phyloP scores from a whole-genome alignment of 2,329 filamentous ascomycete genomes.

The Penicillium verrucosum region DNA sequence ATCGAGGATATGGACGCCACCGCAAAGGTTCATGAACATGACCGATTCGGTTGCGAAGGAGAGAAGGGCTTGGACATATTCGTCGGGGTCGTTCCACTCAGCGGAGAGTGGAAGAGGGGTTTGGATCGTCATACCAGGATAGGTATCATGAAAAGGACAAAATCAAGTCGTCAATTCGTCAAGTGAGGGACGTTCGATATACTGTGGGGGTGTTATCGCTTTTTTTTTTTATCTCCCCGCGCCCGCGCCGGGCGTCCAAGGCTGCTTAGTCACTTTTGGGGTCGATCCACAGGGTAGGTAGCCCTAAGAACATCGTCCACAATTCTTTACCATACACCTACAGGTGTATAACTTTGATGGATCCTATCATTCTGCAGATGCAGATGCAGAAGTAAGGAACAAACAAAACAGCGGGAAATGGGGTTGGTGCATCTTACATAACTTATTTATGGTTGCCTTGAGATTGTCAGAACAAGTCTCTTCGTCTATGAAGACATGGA shows the following conservation, averaged over 20 bases:
- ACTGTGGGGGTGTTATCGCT: slow-evolving; percentile 19
- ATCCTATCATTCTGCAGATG: no score
- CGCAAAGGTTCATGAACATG: slow-evolving; percentile 79
- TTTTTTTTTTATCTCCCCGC: slow-evolving; percentile 15
- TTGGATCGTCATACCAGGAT: slow-evolving; percentile 47
- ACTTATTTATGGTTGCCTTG: no score
- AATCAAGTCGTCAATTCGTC: background rate
- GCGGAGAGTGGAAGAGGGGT: slow-evolving; percentile 63
- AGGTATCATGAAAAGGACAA: background rate
- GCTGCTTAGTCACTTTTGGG: background rate
- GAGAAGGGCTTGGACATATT: slow-evolving; percentile 75
- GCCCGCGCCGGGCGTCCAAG: background rate
- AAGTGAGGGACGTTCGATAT: slow-evolving; percentile 5
- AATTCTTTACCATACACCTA: no score
- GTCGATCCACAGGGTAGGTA: background rate
- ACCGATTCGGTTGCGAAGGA: slow-evolving; percentile 70
- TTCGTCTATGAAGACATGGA: no score
- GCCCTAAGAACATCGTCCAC: background rate
- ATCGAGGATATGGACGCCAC: slow-evolving; percentile 90
- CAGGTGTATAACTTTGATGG: no score
- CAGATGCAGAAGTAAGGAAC: no score
- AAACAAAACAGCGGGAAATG: no score
- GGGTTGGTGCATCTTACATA: no score
- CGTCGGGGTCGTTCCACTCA: slow-evolving; percentile 67
- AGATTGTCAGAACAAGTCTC: no score